Conservation (phyloP, 768 basidiomycete species). For the Suillus placidus region DNA sequence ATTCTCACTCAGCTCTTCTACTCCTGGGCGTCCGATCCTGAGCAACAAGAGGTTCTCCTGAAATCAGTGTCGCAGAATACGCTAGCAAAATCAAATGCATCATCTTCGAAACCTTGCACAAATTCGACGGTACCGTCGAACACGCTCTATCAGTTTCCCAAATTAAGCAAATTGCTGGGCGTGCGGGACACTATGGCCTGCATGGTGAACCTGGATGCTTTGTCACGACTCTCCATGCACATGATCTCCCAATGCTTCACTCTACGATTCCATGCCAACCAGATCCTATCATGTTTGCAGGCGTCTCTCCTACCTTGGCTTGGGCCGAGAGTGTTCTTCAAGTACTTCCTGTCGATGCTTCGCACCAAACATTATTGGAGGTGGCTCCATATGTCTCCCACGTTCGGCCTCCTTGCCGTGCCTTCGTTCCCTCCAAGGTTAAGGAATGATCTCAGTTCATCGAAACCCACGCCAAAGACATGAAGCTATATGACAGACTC, state of each 20-base stretch:
- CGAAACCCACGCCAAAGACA: slow-evolving; percentile 39
- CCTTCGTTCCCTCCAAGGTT: slow-evolving; percentile 29
- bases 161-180: slow-evolving; percentile 92
- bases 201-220: slow-evolving; percentile 60
- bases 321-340: slow-evolving; percentile 34
- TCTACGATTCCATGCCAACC: slow-evolving; percentile 56
- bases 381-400: slow-evolving; percentile 52
- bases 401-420: slow-evolving; percentile 47
- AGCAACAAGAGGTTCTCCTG: slow-evolving; percentile 27
- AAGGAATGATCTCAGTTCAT: slow-evolving; percentile 44
- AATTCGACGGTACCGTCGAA: slow-evolving; percentile 57
- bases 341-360: slow-evolving; percentile 46
- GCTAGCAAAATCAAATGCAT: slow-evolving; percentile 85
- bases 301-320: slow-evolving; percentile 38
- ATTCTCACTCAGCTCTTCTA: slow-evolving; percentile 58
- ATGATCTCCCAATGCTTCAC: slow-evolving; percentile 64
- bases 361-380: slow-evolving; percentile 47
- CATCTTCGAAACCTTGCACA: slow-evolving; percentile 71
- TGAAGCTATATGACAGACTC: slow-evolving; percentile 48
- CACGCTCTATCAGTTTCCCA: slow-evolving; percentile 66
- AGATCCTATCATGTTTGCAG: slow-evolving; percentile 53
- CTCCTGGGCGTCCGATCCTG: slow-evolving; percentile 51
- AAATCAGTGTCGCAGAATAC: slow-evolving; percentile 34
- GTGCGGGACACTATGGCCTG: slow-evolving; percentile 87
- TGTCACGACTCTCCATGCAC: slow-evolving; percentile 68